Evolutionary conservation across 1,139 yeast genomes (phyloP).

Genomic region (Sugiyamaella castrensis): DNA sequence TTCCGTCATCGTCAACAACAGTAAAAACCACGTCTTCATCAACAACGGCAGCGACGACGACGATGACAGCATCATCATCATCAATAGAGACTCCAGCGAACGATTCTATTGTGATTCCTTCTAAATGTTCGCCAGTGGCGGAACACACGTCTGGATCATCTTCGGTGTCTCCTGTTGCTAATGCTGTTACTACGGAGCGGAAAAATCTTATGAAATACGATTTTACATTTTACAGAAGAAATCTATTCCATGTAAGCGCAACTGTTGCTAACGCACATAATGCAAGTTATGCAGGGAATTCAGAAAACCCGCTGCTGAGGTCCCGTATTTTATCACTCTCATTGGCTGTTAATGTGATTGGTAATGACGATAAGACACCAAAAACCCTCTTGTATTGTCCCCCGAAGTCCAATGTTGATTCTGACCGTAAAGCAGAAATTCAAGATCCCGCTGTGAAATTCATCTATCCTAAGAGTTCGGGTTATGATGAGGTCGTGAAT

Average conservation of each 20-base stretch:
- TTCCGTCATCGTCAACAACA: background rate
- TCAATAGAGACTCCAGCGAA: background rate
- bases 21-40: background rate
- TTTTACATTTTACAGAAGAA: constrained; percentile 35
- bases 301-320: constrained; percentile 23
- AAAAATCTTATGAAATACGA: constrained; percentile 25
- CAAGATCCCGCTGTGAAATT: constrained; percentile 30
- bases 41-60: background rate
- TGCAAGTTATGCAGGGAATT: constrained; percentile 30
- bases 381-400: constrained; percentile 30
- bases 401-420: constrained; percentile 24
- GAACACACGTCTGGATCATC: constrained; percentile 5
- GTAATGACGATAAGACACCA: constrained; percentile 27
- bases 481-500: constrained; percentile 35
- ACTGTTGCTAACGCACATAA: constrained; percentile 30
- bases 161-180: background rate
- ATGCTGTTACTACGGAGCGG: constrained; percentile 3
- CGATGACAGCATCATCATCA: no score
- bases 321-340: constrained; percentile 32
- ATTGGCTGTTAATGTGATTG: constrained; percentile 30
- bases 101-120: background rate
- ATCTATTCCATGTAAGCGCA: constrained; percentile 34
- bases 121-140: background rate
- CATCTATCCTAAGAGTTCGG: constrained; percentile 30
- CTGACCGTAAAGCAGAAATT: constrained; percentile 14